A percentile compares a stretch with the other conserved stretches of the same genome.
phyloP scores from a whole-genome alignment of 208 protist genomes.

The Tritrichomonas foetus region DNA sequence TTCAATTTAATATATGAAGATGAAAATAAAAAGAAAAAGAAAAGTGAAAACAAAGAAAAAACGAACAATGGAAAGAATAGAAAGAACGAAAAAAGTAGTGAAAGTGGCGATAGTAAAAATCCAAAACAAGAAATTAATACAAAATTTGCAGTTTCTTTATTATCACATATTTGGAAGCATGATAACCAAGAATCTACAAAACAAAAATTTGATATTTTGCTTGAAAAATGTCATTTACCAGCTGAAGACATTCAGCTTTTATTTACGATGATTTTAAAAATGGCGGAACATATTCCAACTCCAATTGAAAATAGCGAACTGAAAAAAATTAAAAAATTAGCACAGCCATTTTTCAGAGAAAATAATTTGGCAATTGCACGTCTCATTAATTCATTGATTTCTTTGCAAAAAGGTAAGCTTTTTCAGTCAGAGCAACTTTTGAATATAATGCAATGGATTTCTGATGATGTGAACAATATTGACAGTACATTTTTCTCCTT shows the following conservation, averaged over 20 bases:
- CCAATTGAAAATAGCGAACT: neutral
- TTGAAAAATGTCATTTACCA: neutral
- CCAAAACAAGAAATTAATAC: neutral
- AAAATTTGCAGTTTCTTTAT: neutral
- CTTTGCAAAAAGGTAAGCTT: neutral
- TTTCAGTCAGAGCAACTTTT: neutral
- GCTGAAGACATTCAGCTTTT: neutral
- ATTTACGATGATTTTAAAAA: neutral
- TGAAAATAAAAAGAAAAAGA: too few relatives aligned
- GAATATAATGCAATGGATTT: neutral
- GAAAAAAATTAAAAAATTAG: neutral
- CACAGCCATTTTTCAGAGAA: neutral
- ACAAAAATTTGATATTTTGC: neutral
- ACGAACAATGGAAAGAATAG: too few relatives aligned
- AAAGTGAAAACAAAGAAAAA: too few relatives aligned
- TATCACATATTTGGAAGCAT: neutral
- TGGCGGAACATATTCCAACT: neutral
- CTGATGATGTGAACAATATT: neutral
- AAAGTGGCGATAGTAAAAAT: neutral
- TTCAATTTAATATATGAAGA: neutral
- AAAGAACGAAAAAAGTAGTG: too few relatives aligned
- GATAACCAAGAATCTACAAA: neutral
- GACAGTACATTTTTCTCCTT: neutral
- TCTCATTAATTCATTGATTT: neutral
- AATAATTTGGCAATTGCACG: neutral